Evolutionary conservation across 2,329 filamentous ascomycete genomes (phyloP).

Genomic region (Myriangium duriaei): DNA sequence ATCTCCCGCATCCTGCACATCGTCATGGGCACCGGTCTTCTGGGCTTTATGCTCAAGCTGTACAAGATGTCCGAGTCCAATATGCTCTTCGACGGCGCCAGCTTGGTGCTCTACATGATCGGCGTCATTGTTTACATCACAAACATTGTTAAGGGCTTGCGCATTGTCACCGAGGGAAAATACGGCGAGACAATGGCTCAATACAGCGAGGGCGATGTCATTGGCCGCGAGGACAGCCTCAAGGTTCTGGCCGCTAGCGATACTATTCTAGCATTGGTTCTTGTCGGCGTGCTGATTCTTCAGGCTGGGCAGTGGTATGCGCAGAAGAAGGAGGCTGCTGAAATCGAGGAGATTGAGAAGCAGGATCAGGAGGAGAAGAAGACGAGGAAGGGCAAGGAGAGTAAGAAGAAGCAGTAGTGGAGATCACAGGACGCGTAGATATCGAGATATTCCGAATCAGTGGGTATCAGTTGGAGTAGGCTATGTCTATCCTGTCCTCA

Average conservation of each 20-base stretch:
- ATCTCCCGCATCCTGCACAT: constrained; percentile 92
- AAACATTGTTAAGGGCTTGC: constrained; percentile 91
- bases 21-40: constrained; percentile 72
- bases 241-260: constrained; percentile 89
- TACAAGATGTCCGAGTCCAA: constrained; percentile 91
- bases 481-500: too few species aligned
- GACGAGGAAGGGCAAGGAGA: constrained; percentile 24
- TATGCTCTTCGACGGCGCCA: constrained; percentile 79
- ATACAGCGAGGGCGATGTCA: constrained; percentile 46
- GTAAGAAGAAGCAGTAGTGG: constrained; percentile 22
- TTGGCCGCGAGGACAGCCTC: constrained; percentile 78
- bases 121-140: constrained; percentile 86
- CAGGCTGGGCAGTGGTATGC: constrained; percentile 99
- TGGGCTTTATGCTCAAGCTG: constrained; percentile 85
- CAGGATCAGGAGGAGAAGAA: constrained; percentile 36
- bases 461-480: too few species aligned
- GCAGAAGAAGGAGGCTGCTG: constrained; percentile 79
- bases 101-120: constrained; percentile 63
- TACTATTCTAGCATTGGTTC: constrained; percentile 83
- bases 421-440: too few species aligned
- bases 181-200: constrained; percentile 39
- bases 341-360: constrained; percentile 53
- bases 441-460: too few species aligned
- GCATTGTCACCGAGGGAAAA: constrained; percentile 62
- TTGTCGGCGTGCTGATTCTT: constrained; percentile 81